Evolutionary conservation across 805 yeast species (phyloP).

Genomic region (Candida sanyiensis): DNA sequence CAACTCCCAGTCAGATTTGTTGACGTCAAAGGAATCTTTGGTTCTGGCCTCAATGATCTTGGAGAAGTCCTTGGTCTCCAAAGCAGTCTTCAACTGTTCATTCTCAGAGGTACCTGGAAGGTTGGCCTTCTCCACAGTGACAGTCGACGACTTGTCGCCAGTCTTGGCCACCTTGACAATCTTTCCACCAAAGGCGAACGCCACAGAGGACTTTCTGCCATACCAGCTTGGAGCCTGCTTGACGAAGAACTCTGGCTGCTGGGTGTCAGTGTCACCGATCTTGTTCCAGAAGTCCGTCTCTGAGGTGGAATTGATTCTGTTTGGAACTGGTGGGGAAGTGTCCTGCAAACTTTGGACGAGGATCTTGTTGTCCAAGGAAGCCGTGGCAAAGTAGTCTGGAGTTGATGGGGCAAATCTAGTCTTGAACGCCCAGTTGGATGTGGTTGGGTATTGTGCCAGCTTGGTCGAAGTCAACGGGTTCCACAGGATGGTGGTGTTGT

Average conservation of each 20-base stretch:
- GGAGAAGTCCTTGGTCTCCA: constrained; percentile 48
- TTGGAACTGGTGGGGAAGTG: constrained; percentile 52
- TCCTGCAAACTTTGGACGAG: constrained; percentile 84
- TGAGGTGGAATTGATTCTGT: constrained; percentile 36
- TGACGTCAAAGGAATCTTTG: constrained; percentile 33
- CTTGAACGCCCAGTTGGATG: constrained; percentile 91
- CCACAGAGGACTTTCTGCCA: constrained; percentile 61
- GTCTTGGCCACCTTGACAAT: constrained; percentile 49
- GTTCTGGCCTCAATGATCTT: constrained; percentile 52
- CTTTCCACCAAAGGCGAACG: constrained; percentile 94
- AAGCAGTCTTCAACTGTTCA: constrained; percentile 47
- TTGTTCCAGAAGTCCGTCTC: constrained; percentile 87
- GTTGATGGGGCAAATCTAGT: constrained; percentile 80
- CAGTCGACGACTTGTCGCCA: constrained; percentile 35
- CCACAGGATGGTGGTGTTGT: constrained; percentile 85
- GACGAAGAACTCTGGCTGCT: constrained; percentile 64
- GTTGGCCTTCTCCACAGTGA: constrained; percentile 38
- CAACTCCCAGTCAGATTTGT: constrained; percentile 61
- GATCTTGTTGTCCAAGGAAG: constrained; percentile 82
- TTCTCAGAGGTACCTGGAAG: constrained; percentile 32
- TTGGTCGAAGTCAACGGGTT: constrained; percentile 71
- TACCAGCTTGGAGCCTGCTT: constrained; percentile 91
- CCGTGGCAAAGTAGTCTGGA: constrained; percentile 86
- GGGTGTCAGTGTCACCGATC: constrained; percentile 60
- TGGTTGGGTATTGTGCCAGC: constrained; percentile 83